Evolutionary conservation across 2,329 filamentous ascomycete species (phyloP), one percentile per base, ranked within the genome.

Genomic region (Aspergillus neotritici): DNA sequence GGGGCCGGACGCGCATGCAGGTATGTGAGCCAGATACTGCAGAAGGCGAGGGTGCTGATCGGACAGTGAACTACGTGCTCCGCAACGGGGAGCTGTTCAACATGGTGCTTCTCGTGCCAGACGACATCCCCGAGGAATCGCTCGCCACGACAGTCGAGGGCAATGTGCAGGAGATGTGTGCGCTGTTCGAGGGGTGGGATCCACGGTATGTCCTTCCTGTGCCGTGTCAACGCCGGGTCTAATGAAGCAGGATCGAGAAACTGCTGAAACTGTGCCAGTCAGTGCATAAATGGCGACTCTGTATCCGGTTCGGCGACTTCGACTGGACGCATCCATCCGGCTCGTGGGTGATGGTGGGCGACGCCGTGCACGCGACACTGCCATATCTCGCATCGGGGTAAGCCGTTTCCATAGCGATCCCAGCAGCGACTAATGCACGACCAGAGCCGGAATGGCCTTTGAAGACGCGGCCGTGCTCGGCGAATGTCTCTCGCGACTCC

Each of bases 331-430:
- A 83, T 49, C 62, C 72, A 0, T 75, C 70, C 0, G 78, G 73
- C 0, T 65, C 75, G 0, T 80, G 81, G 52, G 75, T 77, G 0
- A 71, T 84, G 54, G 66, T 84, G 0, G 81, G 82, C 0, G 81
- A 84, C 52, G 77, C 80, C 0, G 78, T 79, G 2, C 80, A 84
- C 48, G 79, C 81, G 1, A 83, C 79, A 0, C 66, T 84, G 0
- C 82, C 81, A 0, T 84, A 84, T 54, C 66, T 82, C 0, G 77
- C 78, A 2, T 71, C 65, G 5, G 73, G 62, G 61, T 63, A 53
- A 12, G 43, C 45, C 13, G 37, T 30, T n/a, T n/a, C 9, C 3
- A 7, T 5, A 7, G 2, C 14, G 2, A 9, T 9, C 16, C 13
- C 4, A 34, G 6, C 31, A 4, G n/a, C 2, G 1, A 3, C 25